A percentile compares a stretch with the other conserved stretches of the same genome.
Evolutionary conservation across 2,329 filamentous ascomycete genomes (phyloP).

Genomic region (Pseudogymnoascus sp.): DNA sequence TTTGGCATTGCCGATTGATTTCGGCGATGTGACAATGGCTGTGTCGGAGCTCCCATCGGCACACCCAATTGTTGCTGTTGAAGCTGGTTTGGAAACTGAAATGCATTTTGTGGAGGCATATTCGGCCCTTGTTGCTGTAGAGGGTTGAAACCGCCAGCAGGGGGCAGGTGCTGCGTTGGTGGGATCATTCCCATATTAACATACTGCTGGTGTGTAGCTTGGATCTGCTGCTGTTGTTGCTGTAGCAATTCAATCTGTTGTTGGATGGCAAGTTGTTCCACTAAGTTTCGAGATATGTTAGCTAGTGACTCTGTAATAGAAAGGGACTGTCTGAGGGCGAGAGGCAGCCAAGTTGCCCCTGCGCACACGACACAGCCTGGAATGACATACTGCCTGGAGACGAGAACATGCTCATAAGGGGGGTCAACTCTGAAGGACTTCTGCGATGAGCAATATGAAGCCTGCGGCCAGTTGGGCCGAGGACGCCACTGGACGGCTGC

Average conservation of each 20-base stretch:
- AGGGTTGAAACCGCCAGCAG: slow-evolving; percentile 65
- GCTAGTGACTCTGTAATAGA: background rate
- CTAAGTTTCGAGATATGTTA: slow-evolving; percentile 38
- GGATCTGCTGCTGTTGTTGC: slow-evolving; percentile 96
- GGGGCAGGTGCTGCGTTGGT: slow-evolving; percentile 71
- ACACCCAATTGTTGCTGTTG: slow-evolving; percentile 65
- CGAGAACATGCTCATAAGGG: slow-evolving; percentile 85
- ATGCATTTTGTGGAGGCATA: slow-evolving; percentile 71
- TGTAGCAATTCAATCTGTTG: slow-evolving; percentile 97
- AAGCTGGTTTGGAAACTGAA: slow-evolving; percentile 80
- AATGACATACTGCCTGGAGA: slow-evolving; percentile 51
- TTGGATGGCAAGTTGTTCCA: slow-evolving; percentile 96
- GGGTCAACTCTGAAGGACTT: slow-evolving; percentile 94
- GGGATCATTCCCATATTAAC: slow-evolving; percentile 95
- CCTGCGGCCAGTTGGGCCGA: slow-evolving; percentile 76
- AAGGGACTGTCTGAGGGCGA: background rate
- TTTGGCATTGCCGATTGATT: slow-evolving; percentile 96
- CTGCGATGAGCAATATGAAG: slow-evolving; percentile 96
- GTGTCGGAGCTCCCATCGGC: slow-evolving; percentile 67
- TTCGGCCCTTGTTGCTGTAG: slow-evolving; percentile 74
- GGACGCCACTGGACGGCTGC: slow-evolving; percentile 47
- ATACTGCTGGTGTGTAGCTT: slow-evolving; percentile 94
- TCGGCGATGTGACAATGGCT: slow-evolving; percentile 83
- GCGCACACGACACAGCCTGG: slow-evolving; percentile 11
- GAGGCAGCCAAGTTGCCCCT: background rate